phyloP scores from a whole-genome alignment of 768 basidiomycete species.

The Termitomyces eurrhizus region DNA sequence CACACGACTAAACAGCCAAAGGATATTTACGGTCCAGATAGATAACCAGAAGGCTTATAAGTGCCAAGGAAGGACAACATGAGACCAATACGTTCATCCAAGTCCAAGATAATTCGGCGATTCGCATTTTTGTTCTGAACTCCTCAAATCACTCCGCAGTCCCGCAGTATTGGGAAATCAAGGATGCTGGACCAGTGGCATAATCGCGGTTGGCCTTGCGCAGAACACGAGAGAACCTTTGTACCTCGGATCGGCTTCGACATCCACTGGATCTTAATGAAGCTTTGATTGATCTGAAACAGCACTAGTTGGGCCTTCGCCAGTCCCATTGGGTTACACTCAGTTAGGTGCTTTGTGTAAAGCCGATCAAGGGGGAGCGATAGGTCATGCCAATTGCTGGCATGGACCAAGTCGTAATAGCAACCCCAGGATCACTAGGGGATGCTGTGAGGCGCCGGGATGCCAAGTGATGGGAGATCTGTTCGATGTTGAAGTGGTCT shows the following conservation, averaged over 20 bases:
- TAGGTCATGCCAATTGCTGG: too few relatives aligned
- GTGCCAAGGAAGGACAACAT: background rate
- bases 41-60: background rate
- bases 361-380: too few relatives aligned
- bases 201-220: conserved; percentile 10
- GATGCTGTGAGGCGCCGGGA: too few relatives aligned
- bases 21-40: background rate
- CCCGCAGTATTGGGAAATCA: conserved; percentile 14
- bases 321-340: too few relatives aligned
- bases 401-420: too few relatives aligned
- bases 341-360: too few relatives aligned
- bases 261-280: background rate
- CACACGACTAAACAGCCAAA: background rate
- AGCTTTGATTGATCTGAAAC: conserved; percentile 11
- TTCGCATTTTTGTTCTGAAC: background rate
- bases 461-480: too few relatives aligned
- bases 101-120: background rate
- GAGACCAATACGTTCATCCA: background rate
- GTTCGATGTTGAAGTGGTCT: too few relatives aligned
- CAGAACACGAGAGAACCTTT: conserved; percentile 14
- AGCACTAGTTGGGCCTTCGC: background rate
- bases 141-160: background rate
- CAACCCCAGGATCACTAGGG: too few relatives aligned
- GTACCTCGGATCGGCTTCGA: conserved; percentile 1
- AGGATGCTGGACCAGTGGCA: conserved; percentile 10